A percentile compares a stretch with the other conserved stretches of the same genome.
Conservation (phyloP, 352 stramenopile genomes). For the Pythium brassicae region DNA sequence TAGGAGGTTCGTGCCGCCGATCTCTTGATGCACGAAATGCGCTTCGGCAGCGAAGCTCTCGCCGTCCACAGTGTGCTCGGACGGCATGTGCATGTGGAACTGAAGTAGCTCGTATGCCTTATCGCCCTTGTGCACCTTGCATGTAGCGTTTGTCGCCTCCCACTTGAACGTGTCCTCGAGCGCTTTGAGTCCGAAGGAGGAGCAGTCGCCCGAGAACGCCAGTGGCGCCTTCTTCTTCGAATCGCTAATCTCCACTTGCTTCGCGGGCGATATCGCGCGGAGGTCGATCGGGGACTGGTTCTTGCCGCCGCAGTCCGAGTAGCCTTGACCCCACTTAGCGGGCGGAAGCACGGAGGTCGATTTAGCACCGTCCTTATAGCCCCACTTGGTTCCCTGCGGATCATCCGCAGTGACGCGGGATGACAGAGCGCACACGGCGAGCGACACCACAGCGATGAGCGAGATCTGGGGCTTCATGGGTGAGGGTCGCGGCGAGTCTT, state of each 20-base stretch:
- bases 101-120: conserved; percentile 28
- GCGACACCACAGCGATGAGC: conserved; percentile 2
- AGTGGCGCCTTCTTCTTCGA: conserved; percentile 5
- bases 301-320: conserved; percentile 13
- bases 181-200: conserved; percentile 9
- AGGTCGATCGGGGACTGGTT: conserved; percentile 19
- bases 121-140: conserved; percentile 13
- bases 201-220: conserved; percentile 16
- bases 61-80: conserved; percentile 35
- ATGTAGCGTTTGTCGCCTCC: conserved; percentile 3
- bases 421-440: conserved; percentile 3
- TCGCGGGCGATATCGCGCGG: background rate
- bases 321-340: conserved; percentile 12
- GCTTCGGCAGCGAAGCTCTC: conserved; percentile 26
- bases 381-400: conserved; percentile 7
- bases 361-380: conserved; percentile 6
- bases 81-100: conserved; percentile 41
- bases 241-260: too few relatives aligned
- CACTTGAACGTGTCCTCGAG: conserved; percentile 17
- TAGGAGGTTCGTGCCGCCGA: conserved; percentile 15
- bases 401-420: background rate
- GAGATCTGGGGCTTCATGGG: conserved; percentile 3
- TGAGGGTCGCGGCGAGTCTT: background rate
- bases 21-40: conserved; percentile 42
- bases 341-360: conserved; percentile 2